Evolutionary conservation across 2,329 filamentous ascomycete species (phyloP), one percentile per base, ranked within the genome.

Genomic region (Daldinia eschscholtzii): DNA sequence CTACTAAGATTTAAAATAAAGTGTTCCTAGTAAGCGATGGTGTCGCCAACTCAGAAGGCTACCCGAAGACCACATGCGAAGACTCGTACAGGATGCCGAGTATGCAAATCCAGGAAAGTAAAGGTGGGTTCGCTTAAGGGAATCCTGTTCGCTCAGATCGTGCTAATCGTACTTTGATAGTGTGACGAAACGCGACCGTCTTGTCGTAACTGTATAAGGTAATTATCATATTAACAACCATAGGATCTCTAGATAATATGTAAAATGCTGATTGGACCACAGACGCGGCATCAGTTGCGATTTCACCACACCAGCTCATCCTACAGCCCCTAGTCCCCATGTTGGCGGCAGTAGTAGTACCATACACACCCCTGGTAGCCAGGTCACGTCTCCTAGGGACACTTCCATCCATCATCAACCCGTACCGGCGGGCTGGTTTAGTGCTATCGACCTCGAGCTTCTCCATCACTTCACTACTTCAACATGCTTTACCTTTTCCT

Each of bases 381-480:
- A 71, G 20, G 59, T 65, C 33, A 62, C 71, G 3, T 70, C 72
- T 13, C 72, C 72, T 6, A 57, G 65, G 26, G 59, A 61, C 23
- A 20, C 56, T 35, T 64, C 67, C 9, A 60, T 65, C 15, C 57
- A 57, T 1, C 57, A 70, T 20, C 58, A 52, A 35, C 61, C 52
- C 13, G 37, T 63, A 13, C 65, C 70, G 46, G n/a, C 57, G 6
- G 59, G 68, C 20, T 73, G 71, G 68, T 72, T 74, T 23, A 77
- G 65, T 48, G 76, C 65, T 44, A 72, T 81, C 10, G 84, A 87
- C 52, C 79, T 87, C 7, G 84, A 87, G 70, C 80, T 88, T 1
- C 78, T 88, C 6, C 84, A 88, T 72, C 84, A 88, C 75, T 88
- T 81, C 69, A 82, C 80, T 50, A 83, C 81, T 0, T 82, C 81